Base-by-base conservation (phyloP, 2,329 filamentous ascomycete genomes). In the Clonostachys chloroleuca region DNA sequence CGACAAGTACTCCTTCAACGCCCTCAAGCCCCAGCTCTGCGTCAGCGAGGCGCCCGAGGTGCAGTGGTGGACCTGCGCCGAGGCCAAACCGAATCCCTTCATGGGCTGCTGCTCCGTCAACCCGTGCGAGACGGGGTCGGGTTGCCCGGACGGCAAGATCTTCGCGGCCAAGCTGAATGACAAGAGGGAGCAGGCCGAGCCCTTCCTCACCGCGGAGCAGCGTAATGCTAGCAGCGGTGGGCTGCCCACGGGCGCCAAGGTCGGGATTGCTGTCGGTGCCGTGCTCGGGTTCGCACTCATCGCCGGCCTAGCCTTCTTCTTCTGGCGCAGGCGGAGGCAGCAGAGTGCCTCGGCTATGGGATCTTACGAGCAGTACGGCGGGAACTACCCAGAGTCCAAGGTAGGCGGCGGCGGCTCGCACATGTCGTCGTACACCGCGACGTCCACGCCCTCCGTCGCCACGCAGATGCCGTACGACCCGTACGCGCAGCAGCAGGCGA, bases 221-320 rank as follows among this genome's bases (percentile, higher is more conserved):
- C 24, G 24, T 10, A 12, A 2, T 42, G 13, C 10, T 33, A 2
- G 16, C 20, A 34, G 35, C 18, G 52, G 53, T 8, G 63, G 60
- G 4, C 60, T 69, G 3, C 59, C 57, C 10, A 55, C 40, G 5
- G 65, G 66, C 12, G 63, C 61, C 44, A 65, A 62, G 49, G 65
- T 63, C 5, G 67, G 67, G 6, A 65, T 69, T 39, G 63, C 64
- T 12, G 63, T 66, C 9, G 66, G 66, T 18, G 65, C 60, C 9
- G 61, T 59, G 4, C 54, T 63, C 9, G 56, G 54, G 12, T 51
- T 61, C 24, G 59, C 65, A 2, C 51, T 45, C 4, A 47, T 63
- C 30, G 63, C 60, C 3, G 64, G 59, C 45, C 40, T 57, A 12
- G 48, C 65, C 16, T 56, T 63, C 37, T 47, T 44, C 40, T 47